Conservation (phyloP, 2,329 filamentous ascomycete species). For the Akanthomyces muscarius region DNA sequence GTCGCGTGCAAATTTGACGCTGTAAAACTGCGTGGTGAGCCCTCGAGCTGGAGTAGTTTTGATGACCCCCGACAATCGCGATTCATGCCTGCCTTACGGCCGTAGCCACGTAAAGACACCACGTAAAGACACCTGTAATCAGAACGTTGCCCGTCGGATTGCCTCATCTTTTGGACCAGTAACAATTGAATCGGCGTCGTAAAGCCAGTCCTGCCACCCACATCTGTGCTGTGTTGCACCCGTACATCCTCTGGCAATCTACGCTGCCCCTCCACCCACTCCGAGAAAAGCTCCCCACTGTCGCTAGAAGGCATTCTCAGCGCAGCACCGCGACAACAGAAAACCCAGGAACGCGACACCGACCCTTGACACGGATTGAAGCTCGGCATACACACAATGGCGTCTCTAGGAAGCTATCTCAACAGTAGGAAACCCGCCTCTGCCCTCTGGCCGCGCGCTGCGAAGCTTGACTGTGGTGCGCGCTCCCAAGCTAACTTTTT, state of each 20-base stretch:
- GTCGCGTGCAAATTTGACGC: not conserved
- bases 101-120: no score
- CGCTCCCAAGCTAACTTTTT: constrained; percentile 8
- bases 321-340: not conserved
- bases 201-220: not conserved
- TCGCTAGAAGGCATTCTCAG: not conserved
- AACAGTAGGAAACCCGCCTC: constrained; percentile 35
- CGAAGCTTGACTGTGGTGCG: not conserved
- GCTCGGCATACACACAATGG: constrained; percentile 30
- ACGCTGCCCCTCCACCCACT: constrained; percentile 16
- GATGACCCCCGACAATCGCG: not conserved
- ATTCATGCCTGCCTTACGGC: not conserved
- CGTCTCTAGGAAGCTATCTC: constrained; percentile 42
- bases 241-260: not conserved
- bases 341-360: not conserved
- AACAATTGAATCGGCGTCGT: not conserved
- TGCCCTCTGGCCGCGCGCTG: not conserved
- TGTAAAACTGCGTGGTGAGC: not conserved
- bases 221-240: not conserved
- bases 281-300: constrained; percentile 25
- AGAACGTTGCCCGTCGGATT: not conserved
- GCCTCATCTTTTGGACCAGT: no score
- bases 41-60: not conserved
- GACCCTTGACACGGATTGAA: not conserved
- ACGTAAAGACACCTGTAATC: not conserved